These are phyloP conservation scores for Tylopilus plumbeoviolaceoides DNA, from an alignment of 768 basidiomycete species.

Conservation along the genomic window DNA sequence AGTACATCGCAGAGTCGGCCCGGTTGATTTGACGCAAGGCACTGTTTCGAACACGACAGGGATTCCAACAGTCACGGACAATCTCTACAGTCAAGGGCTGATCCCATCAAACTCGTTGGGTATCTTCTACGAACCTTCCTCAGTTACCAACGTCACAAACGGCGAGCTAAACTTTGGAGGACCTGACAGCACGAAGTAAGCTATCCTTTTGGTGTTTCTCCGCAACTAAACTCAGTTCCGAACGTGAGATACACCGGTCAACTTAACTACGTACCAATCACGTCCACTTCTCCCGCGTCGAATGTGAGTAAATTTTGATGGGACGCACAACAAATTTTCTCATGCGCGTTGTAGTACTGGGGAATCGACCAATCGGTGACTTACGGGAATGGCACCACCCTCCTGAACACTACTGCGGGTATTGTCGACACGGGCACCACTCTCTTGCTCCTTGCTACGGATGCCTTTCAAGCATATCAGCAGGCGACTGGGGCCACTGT, in stretches of 20 bases:
- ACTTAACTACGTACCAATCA: slow-evolving; percentile 39
- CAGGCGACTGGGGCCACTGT: slow-evolving; percentile 47
- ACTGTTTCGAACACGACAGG: slow-evolving; percentile 38
- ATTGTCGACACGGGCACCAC: slow-evolving; percentile 56
- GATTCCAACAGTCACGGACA: slow-evolving; percentile 58
- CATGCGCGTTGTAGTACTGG: slow-evolving; percentile 35
- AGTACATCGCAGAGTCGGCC: slow-evolving; percentile 39
- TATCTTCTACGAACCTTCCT: slow-evolving; percentile 51
- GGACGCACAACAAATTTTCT: neutral
- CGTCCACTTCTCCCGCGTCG: slow-evolving; percentile 43
- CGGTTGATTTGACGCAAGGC: slow-evolving; percentile 43
- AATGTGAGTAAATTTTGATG: slow-evolving; percentile 12
- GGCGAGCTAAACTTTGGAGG: slow-evolving; percentile 57
- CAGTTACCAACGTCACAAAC: slow-evolving; percentile 34
- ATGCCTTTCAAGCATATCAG: slow-evolving; percentile 55
- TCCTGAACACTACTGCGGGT: slow-evolving; percentile 38
- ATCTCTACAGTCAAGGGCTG: slow-evolving; percentile 41
- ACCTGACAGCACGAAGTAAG: slow-evolving; percentile 43
- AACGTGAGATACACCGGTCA: slow-evolving; percentile 29
- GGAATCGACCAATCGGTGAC: slow-evolving; percentile 40
- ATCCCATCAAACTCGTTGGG: slow-evolving; percentile 46
- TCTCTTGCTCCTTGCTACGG: slow-evolving; percentile 51
- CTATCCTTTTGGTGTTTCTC: neutral
- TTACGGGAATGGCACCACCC: slow-evolving; percentile 32
- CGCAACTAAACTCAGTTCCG: neutral